A percentile compares a stretch with the other conserved stretches of the same genome.
Evolutionary conservation across 306 rosid species (phyloP).

Genomic region (Fragaria vesca): DNA sequence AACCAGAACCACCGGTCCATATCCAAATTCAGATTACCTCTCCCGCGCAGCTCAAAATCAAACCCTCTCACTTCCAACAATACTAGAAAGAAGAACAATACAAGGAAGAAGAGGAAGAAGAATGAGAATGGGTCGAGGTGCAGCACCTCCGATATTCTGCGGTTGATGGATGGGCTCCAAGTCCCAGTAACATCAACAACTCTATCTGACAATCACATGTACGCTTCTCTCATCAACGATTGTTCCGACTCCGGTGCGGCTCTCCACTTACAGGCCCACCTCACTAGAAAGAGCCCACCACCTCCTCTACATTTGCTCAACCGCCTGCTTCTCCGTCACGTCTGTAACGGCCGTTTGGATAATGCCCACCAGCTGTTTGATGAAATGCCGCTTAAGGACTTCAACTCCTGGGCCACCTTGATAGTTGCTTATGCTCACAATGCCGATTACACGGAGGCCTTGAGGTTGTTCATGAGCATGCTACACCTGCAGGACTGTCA

Average conservation of each 20-base stretch:
- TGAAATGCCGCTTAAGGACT: not conserved
- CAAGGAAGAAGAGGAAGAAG: not conserved
- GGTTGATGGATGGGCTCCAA: not conserved
- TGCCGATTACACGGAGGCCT: not conserved
- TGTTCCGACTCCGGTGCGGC: not conserved
- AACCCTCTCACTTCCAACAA: not conserved
- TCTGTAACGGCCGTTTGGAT: not conserved
- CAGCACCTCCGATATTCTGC: constrained; percentile 7
- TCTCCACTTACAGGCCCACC: not conserved
- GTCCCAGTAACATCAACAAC: not conserved
- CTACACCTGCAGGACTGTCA: not conserved
- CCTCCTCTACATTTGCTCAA: not conserved
- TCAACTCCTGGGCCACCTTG: constrained; percentile 8
- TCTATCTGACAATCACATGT: not conserved
- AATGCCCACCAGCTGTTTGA: not conserved
- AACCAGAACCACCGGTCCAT: not conserved
- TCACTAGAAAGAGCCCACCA: not conserved
- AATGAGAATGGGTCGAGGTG: not conserved
- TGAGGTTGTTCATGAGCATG: not conserved
- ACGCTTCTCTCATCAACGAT: not conserved
- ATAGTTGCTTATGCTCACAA: not conserved
- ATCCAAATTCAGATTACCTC: not conserved
- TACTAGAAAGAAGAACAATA: not conserved
- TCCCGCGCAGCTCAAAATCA: not conserved
- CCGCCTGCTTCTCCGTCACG: not conserved